A percentile compares a stretch with the other conserved stretches of the same genome.
Evolutionary conservation across 805 yeast species (phyloP).

Genomic region (Saturnispora halmiae): DNA sequence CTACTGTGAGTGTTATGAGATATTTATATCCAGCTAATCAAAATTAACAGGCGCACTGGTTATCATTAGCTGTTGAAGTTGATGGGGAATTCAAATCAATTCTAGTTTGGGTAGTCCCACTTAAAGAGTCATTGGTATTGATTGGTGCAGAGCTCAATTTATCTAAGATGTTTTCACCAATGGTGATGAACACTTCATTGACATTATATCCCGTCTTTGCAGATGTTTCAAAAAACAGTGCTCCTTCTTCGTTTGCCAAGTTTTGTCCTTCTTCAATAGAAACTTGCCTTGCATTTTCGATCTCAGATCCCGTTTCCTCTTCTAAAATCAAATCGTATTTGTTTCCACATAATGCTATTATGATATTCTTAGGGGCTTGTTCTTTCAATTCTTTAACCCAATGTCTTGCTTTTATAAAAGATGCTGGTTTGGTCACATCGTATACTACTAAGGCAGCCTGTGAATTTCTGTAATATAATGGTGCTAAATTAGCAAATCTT

Average conservation of each 20-base stretch:
- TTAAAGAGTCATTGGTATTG: slow-evolving; percentile 1
- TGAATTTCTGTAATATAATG: slow-evolving; percentile 95
- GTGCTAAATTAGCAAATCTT: slow-evolving; percentile 90
- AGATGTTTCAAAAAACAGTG: slow-evolving; percentile 86
- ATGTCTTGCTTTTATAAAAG: slow-evolving; percentile 92
- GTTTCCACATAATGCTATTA: slow-evolving; percentile 91
- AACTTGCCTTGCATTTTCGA: slow-evolving; percentile 60
- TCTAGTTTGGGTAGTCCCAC: slow-evolving; percentile 17
- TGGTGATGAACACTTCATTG: slow-evolving; percentile 81
- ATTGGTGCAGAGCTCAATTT: slow-evolving; percentile 13
- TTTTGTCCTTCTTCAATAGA: slow-evolving; percentile 77
- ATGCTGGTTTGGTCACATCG: slow-evolving; percentile 90
- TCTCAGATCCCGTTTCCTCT: slow-evolving; percentile 37
- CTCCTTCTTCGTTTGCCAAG: slow-evolving; percentile 84
- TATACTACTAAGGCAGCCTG: slow-evolving; percentile 95
- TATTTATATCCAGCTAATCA: background rate
- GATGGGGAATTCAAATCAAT: slow-evolving; percentile 32
- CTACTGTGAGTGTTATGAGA: too few species aligned
- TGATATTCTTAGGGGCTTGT: slow-evolving; percentile 86
- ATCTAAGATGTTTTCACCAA: slow-evolving; percentile 77
- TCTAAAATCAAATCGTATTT: slow-evolving; percentile 69
- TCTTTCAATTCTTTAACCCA: slow-evolving; percentile 96
- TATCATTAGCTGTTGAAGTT: slow-evolving; percentile 14
- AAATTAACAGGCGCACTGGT: slow-evolving; percentile 29
- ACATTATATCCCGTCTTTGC: slow-evolving; percentile 89